Evolutionary conservation across 345 rosid species (phyloP).

Genomic region (Ricinus communis): DNA sequence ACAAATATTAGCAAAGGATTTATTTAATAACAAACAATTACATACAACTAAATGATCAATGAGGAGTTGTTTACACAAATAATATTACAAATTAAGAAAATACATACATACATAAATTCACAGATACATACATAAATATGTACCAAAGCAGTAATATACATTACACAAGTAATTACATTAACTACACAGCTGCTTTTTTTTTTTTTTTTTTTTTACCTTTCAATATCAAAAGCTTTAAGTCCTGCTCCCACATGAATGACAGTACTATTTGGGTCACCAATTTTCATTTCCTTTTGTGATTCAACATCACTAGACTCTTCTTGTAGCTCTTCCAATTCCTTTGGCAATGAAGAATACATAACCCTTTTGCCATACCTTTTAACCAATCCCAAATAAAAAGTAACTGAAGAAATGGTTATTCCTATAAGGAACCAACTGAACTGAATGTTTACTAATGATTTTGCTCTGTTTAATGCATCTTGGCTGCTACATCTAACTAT

Average conservation of each 20-base stretch:
- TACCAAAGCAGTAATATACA: too few species aligned
- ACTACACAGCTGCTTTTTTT: too few species aligned
- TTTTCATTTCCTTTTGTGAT: not conserved
- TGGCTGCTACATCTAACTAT: constrained; percentile 57
- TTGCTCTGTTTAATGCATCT: constrained; percentile 61
- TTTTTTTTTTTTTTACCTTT: not conserved
- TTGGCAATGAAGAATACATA: not conserved
- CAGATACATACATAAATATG: too few species aligned
- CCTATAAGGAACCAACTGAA: constrained; percentile 58
- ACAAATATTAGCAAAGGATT: too few species aligned
- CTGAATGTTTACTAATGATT: constrained; percentile 67
- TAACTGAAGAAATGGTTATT: constrained; percentile 42
- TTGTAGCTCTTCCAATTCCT: constrained; percentile 12
- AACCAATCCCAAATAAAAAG: constrained; percentile 39
- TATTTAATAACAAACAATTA: too few species aligned
- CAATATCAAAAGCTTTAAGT: not conserved
- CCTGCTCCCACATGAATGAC: not conserved
- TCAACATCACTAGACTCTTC: not conserved
- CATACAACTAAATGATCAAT: too few species aligned
- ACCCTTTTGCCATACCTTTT: constrained; percentile 34
- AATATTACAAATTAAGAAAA: too few species aligned
- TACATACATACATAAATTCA: too few species aligned
- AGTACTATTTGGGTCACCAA: not conserved
- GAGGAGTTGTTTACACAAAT: too few species aligned
- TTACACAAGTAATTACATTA: too few species aligned